Percentiles rank a stretch among this genome's conserved stretches.
Evolutionary conservation across 805 yeast species (phyloP).

Genomic region (Lipomyces kockii): DNA sequence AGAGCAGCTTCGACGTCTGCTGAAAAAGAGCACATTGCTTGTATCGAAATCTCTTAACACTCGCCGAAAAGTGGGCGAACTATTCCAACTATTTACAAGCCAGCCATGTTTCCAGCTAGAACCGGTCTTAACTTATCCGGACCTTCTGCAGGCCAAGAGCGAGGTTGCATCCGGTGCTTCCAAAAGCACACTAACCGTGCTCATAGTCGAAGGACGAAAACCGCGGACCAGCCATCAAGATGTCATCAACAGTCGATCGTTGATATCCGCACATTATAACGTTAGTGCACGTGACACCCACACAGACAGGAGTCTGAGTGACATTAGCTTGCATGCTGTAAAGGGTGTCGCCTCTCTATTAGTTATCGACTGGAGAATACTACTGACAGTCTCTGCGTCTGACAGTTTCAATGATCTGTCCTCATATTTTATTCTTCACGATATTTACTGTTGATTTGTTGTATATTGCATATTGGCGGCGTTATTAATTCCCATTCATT

Average conservation of each 20-base stretch:
- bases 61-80: background rate
- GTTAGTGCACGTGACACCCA: background rate
- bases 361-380: conserved; percentile 7
- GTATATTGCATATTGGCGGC: background rate
- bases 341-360: background rate
- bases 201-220: conserved; percentile 7
- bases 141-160: background rate
- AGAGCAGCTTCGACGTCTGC: background rate
- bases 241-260: background rate
- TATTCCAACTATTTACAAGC: background rate
- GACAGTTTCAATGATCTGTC: background rate
- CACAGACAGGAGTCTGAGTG: background rate
- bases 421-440: background rate
- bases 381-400: background rate
- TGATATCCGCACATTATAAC: background rate
- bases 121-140: no score
- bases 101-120: background rate
- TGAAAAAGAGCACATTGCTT: background rate
- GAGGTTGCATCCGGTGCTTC: background rate
- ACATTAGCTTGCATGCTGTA: background rate
- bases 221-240: conserved; percentile 3
- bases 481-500: background rate
- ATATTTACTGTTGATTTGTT: background rate
- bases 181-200: background rate
- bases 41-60: background rate